These are phyloP conservation scores for Gremmenia infestans DNA, from an alignment of 2,329 filamentous ascomycete species.

Conservation along the genomic window DNA sequence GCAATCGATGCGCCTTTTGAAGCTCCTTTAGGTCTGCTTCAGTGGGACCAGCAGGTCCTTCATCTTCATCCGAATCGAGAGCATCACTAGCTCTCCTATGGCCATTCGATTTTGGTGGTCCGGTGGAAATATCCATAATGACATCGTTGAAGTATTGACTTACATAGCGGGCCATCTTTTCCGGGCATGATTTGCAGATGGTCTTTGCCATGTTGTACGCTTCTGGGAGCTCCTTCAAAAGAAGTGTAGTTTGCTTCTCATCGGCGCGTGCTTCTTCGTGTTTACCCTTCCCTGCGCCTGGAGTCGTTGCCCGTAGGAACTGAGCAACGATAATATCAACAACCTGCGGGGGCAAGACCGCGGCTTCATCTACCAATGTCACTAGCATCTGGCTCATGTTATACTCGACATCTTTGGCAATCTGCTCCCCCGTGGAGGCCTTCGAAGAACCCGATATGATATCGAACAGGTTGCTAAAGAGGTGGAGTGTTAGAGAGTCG, in stretches of 20 bases:
- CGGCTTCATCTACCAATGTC: constrained; percentile 80
- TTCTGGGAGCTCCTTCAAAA: constrained; percentile 82
- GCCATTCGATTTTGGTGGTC: constrained; percentile 44
- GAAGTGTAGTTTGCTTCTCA: constrained; percentile 73
- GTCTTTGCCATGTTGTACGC: constrained; percentile 97
- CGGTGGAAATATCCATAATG: constrained; percentile 76
- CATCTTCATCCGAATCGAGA: constrained; percentile 60
- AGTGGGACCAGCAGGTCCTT: constrained; percentile 56
- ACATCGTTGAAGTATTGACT: constrained; percentile 97
- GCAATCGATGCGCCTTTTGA: constrained; percentile 80
- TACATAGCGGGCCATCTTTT: constrained; percentile 92
- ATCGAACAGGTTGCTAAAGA: constrained; percentile 90
- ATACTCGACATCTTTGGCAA: constrained; percentile 90
- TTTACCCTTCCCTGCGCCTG: constrained; percentile 48
- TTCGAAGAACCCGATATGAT: constrained; percentile 77
- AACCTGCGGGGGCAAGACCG: constrained; percentile 71
- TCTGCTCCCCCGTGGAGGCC: constrained; percentile 68
- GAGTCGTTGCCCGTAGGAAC: constrained; percentile 82
- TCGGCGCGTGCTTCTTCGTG: constrained; percentile 53
- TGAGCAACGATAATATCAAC: constrained; percentile 93
- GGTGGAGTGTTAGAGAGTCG: constrained; percentile 70
- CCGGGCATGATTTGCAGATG: constrained; percentile 81
- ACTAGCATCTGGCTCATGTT: constrained; percentile 84
- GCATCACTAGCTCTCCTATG: constrained; percentile 45
- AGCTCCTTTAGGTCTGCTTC: constrained; percentile 84